phyloP scores from a whole-genome alignment of 2,329 filamentous ascomycete genomes.

The Fusarium incarnatum region DNA sequence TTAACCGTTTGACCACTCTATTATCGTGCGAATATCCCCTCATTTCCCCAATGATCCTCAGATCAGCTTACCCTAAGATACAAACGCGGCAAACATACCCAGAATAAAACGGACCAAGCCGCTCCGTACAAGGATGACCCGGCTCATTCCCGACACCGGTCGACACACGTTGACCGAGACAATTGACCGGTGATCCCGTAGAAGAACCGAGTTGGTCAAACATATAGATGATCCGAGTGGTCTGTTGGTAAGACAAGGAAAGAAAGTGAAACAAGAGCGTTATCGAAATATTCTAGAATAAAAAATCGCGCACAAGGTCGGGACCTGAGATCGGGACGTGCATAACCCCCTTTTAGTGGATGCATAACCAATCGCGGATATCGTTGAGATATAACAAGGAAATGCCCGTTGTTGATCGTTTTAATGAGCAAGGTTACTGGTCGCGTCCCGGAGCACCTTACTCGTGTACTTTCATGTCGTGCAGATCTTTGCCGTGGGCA shows the following conservation, averaged over 20 bases:
- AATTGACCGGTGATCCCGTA: background rate
- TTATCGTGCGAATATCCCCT: background rate
- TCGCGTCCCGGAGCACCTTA: slow-evolving; percentile 8
- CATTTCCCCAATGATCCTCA: background rate
- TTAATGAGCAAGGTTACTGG: background rate
- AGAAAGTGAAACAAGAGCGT: background rate
- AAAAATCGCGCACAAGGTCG: slow-evolving; percentile 32
- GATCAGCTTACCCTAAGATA: background rate
- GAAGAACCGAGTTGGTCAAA: background rate
- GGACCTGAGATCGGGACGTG: slow-evolving; percentile 18
- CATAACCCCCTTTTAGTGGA: slow-evolving; percentile 8
- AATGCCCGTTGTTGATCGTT: slow-evolving; percentile 1
- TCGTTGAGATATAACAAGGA: background rate
- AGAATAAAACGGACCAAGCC: background rate
- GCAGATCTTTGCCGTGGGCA: slow-evolving; percentile 20
- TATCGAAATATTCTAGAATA: slow-evolving; percentile 26
- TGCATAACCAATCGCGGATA: background rate
- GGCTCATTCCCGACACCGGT: background rate
- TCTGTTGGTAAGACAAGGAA: background rate
- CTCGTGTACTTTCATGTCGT: background rate
- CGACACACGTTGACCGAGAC: background rate
- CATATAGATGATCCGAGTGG: background rate
- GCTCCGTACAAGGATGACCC: background rate
- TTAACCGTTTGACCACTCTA: background rate
- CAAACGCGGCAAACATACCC: background rate